Percentiles rank a stretch among this genome's conserved stretches.
Evolutionary conservation across 768 basidiomycete genomes (phyloP).

Genomic region (Suillus luteus): DNA sequence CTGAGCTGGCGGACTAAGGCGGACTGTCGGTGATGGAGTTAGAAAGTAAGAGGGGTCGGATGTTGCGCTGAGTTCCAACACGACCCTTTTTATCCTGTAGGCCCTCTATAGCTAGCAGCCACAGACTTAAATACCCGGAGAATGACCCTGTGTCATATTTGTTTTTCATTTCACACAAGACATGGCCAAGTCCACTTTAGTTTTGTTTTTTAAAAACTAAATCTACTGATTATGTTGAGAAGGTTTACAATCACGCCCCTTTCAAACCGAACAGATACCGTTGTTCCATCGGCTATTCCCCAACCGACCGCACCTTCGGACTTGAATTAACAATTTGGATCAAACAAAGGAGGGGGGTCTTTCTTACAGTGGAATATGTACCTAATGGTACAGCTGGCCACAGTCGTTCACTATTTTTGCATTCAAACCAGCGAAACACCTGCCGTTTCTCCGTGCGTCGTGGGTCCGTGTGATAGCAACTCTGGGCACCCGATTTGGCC

Average conservation of each 20-base stretch:
- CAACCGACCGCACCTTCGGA: background rate
- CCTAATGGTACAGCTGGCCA: background rate
- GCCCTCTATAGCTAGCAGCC: background rate
- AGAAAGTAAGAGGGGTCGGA: slow-evolving; percentile 23
- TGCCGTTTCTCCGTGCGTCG: background rate
- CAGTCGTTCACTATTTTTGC: background rate
- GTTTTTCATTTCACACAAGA: slow-evolving; percentile 8
- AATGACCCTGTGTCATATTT: slow-evolving; percentile 5
- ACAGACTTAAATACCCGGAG: slow-evolving; percentile 7
- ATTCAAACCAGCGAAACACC: background rate
- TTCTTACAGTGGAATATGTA: too few species aligned
- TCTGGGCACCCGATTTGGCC: background rate
- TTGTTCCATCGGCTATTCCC: background rate
- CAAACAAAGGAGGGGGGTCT: too few species aligned
- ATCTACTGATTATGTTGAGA: background rate
- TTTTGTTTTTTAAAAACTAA: background rate
- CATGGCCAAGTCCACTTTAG: background rate
- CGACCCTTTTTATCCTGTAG: slow-evolving; percentile 5
- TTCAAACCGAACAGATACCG: slow-evolving; percentile 3
- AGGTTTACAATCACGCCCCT: background rate
- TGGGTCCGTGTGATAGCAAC: slow-evolving; percentile 7
- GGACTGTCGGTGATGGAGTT: slow-evolving; percentile 33
- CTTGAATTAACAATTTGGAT: too few species aligned
- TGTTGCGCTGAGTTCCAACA: slow-evolving; percentile 31
- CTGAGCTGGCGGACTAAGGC: slow-evolving; percentile 40